Evolutionary conservation across 768 basidiomycete genomes (phyloP).

Genomic region (Trametes punicea): DNA sequence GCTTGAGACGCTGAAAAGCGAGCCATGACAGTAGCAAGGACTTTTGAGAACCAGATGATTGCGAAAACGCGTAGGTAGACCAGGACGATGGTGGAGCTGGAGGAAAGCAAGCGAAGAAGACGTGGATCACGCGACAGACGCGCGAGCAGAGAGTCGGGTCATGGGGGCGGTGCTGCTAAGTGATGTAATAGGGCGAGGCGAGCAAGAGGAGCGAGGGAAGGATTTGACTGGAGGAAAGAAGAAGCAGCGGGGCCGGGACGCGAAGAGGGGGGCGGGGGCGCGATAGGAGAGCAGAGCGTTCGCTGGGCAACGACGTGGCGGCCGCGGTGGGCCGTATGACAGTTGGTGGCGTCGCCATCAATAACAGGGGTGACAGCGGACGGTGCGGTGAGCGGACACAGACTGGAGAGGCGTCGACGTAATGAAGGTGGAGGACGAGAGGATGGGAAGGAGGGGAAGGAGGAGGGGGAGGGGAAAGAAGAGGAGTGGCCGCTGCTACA

Average conservation of each 20-base stretch:
- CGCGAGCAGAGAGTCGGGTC: constrained; percentile 17
- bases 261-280: not conserved
- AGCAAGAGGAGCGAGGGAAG: not conserved
- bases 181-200: constrained; percentile 15
- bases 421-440: not conserved
- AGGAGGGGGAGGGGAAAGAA: not conserved
- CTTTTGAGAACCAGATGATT: too few relatives aligned
- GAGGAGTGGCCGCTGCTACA: too few relatives aligned
- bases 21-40: too few relatives aligned
- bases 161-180: constrained; percentile 1
- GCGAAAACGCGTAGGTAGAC: too few relatives aligned
- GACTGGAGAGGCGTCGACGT: not conserved
- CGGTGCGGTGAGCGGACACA: not conserved
- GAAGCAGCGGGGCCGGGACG: constrained; percentile 10
- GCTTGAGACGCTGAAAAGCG: not conserved
- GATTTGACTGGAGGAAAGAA: not conserved
- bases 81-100: not conserved
- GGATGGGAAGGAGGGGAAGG: not conserved
- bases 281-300: constrained; percentile 2
- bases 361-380: not conserved
- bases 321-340: not conserved
- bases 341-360: constrained; percentile 15
- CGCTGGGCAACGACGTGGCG: constrained; percentile 6
- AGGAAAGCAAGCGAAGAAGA: not conserved
- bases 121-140: constrained; percentile 15